Conservation (phyloP, 1,284 basidiomycete genomes). For the Rhodotorula sp. region DNA sequence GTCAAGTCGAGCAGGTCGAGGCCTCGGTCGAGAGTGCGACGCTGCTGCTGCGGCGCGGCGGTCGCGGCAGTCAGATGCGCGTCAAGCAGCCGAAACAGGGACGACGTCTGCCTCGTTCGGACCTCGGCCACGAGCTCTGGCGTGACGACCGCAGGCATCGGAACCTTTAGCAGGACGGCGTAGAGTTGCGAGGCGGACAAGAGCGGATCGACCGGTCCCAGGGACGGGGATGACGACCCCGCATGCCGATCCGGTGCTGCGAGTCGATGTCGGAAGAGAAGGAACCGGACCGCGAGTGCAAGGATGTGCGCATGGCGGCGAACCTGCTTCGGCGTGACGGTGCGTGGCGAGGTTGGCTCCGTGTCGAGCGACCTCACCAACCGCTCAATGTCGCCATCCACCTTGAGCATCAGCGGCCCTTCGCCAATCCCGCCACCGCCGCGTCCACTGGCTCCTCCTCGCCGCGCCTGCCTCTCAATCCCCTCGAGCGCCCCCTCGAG, state of each 20-base stretch:
- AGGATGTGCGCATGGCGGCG: conserved; percentile 26
- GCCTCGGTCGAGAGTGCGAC: not conserved
- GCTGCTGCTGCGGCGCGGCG: not conserved
- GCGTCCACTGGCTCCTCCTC: not conserved
- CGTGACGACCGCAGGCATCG: not conserved
- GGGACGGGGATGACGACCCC: not conserved
- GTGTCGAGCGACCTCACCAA: conserved; percentile 16
- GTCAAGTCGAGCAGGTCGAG: not conserved
- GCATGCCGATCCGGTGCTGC: not conserved
- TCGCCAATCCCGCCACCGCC: not conserved
- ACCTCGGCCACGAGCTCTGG: not conserved
- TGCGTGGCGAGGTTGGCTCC: too few species aligned
- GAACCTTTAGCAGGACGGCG: conserved; percentile 17
- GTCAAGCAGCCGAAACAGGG: conserved; percentile 20
- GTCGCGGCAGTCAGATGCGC: conserved; percentile 9
- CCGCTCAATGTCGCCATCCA: conserved; percentile 17
- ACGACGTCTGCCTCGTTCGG: conserved; percentile 22
- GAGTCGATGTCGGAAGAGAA: conserved; percentile 25
- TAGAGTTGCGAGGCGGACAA: conserved; percentile 26
- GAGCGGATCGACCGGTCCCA: conserved; percentile 6
- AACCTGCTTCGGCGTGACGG: not conserved
- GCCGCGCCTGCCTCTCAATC: not conserved
- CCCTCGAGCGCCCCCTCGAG: not conserved
- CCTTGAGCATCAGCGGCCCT: conserved; percentile 9
- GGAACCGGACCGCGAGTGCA: conserved; percentile 31